Percentiles rank a stretch among this genome's conserved stretches.
These are phyloP conservation scores for Paralagenidium karlingii DNA, from an alignment of 352 stramenopile species.

Conservation along the genomic window DNA sequence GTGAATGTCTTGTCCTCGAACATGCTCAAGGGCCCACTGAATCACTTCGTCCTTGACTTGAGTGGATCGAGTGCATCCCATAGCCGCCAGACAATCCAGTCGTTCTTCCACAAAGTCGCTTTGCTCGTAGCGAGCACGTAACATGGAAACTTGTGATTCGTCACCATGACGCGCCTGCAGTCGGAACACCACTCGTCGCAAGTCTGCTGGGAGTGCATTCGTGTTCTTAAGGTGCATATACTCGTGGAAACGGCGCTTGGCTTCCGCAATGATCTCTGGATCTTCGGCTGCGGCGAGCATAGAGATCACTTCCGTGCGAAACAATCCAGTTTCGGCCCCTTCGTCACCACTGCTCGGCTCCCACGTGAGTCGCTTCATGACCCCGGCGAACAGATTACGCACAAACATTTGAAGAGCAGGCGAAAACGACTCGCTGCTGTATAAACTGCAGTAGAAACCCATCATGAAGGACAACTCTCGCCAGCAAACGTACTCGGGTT, in stretches of 20 bases:
- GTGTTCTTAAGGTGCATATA: conserved; percentile 41
- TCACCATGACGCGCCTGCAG: conserved; percentile 34
- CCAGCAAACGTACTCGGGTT: conserved; percentile 64
- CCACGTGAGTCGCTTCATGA: conserved; percentile 49
- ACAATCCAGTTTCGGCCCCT: conserved; percentile 31
- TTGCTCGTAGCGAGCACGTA: conserved; percentile 48
- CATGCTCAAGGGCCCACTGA: conserved; percentile 41
- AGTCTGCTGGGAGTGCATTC: conserved; percentile 28
- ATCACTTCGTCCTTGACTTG: conserved; percentile 55
- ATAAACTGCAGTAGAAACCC: conserved; percentile 44
- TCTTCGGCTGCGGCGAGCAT: conserved; percentile 57
- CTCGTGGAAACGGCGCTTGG: conserved; percentile 33
- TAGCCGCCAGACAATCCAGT: conserved; percentile 56
- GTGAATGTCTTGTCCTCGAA: conserved; percentile 78
- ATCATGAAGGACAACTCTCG: conserved; percentile 61
- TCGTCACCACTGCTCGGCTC: conserved; percentile 15
- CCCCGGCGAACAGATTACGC: conserved; percentile 32
- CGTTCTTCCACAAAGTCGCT: conserved; percentile 77
- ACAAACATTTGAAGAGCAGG: conserved; percentile 49
- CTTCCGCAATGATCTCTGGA: conserved; percentile 24
- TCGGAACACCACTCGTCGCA: conserved; percentile 53
- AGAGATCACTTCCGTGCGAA: conserved; percentile 56
- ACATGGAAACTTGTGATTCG: conserved; percentile 19
- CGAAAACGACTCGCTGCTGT: conserved; percentile 43
- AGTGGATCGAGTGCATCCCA: conserved; percentile 44